These are phyloP conservation scores for Helichrysum umbraculigerum DNA, from an alignment of 129 eudicot species.

Conservation along the genomic window DNA sequence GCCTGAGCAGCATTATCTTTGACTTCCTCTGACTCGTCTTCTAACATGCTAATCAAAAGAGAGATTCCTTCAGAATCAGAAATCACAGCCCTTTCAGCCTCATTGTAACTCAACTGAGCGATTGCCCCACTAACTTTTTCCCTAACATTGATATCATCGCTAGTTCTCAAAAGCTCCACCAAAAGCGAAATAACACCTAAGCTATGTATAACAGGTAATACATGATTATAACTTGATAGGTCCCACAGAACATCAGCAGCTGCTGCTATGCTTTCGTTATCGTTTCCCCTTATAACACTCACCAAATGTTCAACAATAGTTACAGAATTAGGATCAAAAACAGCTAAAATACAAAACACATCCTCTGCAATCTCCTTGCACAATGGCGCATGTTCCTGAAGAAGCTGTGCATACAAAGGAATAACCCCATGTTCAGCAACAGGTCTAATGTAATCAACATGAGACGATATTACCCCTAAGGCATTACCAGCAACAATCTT, in stretches of 20 bases:
- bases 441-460: constrained; percentile 55
- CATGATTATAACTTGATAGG: constrained; percentile 51
- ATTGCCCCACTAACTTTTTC: constrained; percentile 62
- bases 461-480: constrained; percentile 64
- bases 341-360: constrained; percentile 58
- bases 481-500: constrained; percentile 63
- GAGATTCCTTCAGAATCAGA: constrained; percentile 52
- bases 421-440: constrained; percentile 60
- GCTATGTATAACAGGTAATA: constrained; percentile 33
- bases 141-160: constrained; percentile 29
- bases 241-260: constrained; percentile 69
- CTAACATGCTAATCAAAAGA: constrained; percentile 47
- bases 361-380: constrained; percentile 74
- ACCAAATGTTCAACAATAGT: constrained; percentile 53
- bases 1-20: constrained; percentile 65
- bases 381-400: constrained; percentile 42
- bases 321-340: constrained; percentile 40
- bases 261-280: constrained; percentile 52
- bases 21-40: constrained; percentile 59
- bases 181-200: constrained; percentile 53
- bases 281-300: constrained; percentile 46
- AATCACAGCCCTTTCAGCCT: constrained; percentile 42
- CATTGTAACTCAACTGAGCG: constrained; percentile 59
- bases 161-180: constrained; percentile 49
- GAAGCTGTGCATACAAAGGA: constrained; percentile 57